Evolutionary conservation across 2,329 filamentous ascomycete genomes (phyloP).

Genomic region (Alternaria sp.): DNA sequence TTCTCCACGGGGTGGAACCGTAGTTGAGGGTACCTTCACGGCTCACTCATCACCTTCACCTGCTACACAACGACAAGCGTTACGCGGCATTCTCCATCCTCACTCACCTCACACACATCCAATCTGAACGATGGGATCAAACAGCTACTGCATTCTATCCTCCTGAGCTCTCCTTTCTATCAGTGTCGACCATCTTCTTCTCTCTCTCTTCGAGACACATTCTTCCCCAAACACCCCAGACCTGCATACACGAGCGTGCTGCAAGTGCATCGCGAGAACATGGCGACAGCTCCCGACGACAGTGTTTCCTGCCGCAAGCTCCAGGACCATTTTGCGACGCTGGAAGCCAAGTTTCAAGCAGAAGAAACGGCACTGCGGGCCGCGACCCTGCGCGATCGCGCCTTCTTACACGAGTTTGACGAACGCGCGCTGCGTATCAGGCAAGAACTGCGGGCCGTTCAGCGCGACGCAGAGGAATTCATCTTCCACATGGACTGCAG

Average conservation of each 20-base stretch:
- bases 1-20: neutral
- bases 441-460: neutral
- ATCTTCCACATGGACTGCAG: neutral
- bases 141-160: neutral
- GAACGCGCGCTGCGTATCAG: neutral
- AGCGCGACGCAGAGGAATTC: neutral
- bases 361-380: neutral
- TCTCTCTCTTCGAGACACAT: neutral
- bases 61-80: neutral
- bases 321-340: neutral
- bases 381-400: neutral
- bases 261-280: neutral
- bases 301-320: neutral
- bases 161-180: neutral
- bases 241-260: neutral
- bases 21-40: neutral
- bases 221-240: neutral
- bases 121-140: neutral
- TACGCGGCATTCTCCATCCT: neutral
- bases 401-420: neutral
- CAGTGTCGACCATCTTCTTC: neutral
- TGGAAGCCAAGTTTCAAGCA: neutral
- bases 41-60: neutral
- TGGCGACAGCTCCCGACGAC: neutral
- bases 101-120: neutral